Evolutionary conservation across 441 rosid species (phyloP), one percentile per base, ranked within the genome.

Genomic region (Syzygium malaccense): DNA sequence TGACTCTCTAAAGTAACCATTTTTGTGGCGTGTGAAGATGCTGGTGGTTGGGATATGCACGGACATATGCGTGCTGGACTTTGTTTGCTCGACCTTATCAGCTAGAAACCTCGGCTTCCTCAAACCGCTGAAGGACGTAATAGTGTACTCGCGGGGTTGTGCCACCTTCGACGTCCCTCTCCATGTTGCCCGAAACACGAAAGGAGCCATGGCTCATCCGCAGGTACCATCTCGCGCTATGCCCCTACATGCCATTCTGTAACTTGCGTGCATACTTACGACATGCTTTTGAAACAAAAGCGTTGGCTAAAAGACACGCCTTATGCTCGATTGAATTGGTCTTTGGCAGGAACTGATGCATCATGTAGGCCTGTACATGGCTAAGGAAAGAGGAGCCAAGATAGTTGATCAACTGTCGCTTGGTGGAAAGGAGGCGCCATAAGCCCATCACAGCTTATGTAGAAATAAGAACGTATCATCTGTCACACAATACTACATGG

Each of bases 331-430:
- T 45, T 14, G 30, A 30, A 28, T 86, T 25, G 48, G 66, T 62
- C 37, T 2, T 86, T 56, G 41, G 85, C 78, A 92, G 94, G 92
- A 93, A 85, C 26, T 93, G 33, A 93, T 93, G 94, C 93, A 93
- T 78, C 93, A 92, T 48, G 87, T 92, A 30, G 94, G 94, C 15
- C 91, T 91, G 55, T 92, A 93, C 93, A 93, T 93, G 94, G 93
- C 93, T 14, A 92, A 89, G 87, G 93, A 93, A 87, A 92, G 93
- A 87, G 93, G 93, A 83, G 94, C 93, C 57, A 91, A 56, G 89
- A 92, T 93, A 30, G 93, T 91, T 25, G 89, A 89, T 55, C 87
- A 89, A 33, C 87, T 93, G 75, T 86, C 89, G 4, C 87, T 92
- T 60, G 90, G 89, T 54, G 57, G 83, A 54, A 75, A 25, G 66